phyloP scores from a whole-genome alignment of 805 yeast species.

The Cephaloascus fragrans region DNA sequence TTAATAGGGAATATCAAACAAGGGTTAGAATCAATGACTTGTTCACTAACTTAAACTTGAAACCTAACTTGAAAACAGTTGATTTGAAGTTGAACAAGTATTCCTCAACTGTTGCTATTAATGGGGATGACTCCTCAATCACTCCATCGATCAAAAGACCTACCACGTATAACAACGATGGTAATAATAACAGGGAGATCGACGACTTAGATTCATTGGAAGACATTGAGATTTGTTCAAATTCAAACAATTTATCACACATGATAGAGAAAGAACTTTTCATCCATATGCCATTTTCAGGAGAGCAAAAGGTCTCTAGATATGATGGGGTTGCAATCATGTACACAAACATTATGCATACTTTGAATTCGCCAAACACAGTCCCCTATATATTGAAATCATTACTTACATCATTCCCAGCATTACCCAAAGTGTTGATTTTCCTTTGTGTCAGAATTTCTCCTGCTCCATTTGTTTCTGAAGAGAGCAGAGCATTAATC shows the following conservation, averaged over 20 bases:
- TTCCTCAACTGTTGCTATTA: too few species aligned
- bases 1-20: constrained; percentile 23
- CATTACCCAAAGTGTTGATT: constrained; percentile 33
- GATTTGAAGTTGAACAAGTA: constrained; percentile 6
- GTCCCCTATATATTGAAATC: constrained; percentile 31
- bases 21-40: constrained; percentile 24
- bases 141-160: too few species aligned
- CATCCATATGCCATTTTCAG: not conserved
- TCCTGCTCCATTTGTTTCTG: constrained; percentile 29
- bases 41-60: constrained; percentile 16
- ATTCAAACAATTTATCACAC: not conserved
- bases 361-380: constrained; percentile 31
- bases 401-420: constrained; percentile 27
- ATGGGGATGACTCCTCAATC: too few species aligned
- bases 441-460: constrained; percentile 32
- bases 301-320: constrained; percentile 6
- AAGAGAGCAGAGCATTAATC: constrained; percentile 27
- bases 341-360: constrained; percentile 26
- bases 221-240: constrained; percentile 1
- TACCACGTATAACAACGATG: not conserved
- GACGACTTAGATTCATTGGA: not conserved
- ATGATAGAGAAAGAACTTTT: constrained; percentile 3
- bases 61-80: constrained; percentile 7
- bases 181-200: not conserved
- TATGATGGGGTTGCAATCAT: constrained; percentile 30